A percentile compares a stretch with the other conserved stretches of the same genome.
phyloP scores from a whole-genome alignment of 768 basidiomycete genomes.

The Clathrus columnatus region DNA sequence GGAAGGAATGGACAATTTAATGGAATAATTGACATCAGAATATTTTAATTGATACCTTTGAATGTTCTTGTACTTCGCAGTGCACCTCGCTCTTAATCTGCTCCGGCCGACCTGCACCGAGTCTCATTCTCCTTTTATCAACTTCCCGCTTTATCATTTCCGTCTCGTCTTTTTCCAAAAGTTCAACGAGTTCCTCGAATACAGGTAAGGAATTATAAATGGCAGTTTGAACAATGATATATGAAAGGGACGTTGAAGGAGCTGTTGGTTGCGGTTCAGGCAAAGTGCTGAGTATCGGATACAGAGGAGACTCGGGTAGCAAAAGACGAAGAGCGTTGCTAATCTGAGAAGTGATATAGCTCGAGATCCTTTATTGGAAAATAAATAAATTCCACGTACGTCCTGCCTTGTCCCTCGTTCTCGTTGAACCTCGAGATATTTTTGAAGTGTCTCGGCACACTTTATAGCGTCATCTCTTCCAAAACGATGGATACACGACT shows the following conservation, averaged over 20 bases:
- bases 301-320: slow-evolving; percentile 65
- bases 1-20: neutral
- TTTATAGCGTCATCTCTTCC: slow-evolving; percentile 65
- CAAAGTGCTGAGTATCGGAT: slow-evolving; percentile 50
- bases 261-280: slow-evolving; percentile 72
- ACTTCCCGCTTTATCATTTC: slow-evolving; percentile 55
- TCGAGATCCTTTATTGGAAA: neutral
- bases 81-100: slow-evolving; percentile 55
- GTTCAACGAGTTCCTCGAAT: slow-evolving; percentile 59
- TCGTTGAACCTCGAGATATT: slow-evolving; percentile 53
- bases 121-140: slow-evolving; percentile 64
- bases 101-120: slow-evolving; percentile 57
- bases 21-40: slow-evolving; percentile 1
- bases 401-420: slow-evolving; percentile 52
- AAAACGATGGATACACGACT: neutral
- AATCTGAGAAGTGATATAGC: slow-evolving; percentile 36
- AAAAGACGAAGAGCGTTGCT: slow-evolving; percentile 56
- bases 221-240: slow-evolving; percentile 44
- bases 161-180: slow-evolving; percentile 59
- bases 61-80: slow-evolving; percentile 51
- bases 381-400: slow-evolving; percentile 29
- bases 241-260: slow-evolving; percentile 53
- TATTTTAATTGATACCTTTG: slow-evolving; percentile 37
- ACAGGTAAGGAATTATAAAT: slow-evolving; percentile 63
- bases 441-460: slow-evolving; percentile 76